Evolutionary conservation across 2,329 filamentous ascomycete genomes (phyloP).

Genomic region (Trichophyton mentagrophytes): DNA sequence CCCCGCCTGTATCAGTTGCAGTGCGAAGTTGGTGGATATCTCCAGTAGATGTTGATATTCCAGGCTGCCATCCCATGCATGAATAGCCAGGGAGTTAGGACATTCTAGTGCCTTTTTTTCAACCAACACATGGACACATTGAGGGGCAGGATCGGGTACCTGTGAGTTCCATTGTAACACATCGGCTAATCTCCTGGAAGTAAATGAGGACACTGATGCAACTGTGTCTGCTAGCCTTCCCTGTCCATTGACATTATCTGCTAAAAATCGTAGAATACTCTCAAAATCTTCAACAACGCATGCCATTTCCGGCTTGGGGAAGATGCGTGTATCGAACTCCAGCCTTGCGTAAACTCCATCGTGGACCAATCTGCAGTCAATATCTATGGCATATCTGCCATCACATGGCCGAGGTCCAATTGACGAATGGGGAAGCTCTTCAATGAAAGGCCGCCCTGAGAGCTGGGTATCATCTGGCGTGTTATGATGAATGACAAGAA

Average conservation of each 20-base stretch:
- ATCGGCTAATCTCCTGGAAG: background rate
- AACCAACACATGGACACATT: background rate
- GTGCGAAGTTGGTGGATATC: slow-evolving; percentile 18
- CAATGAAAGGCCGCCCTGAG: background rate
- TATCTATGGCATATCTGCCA: background rate
- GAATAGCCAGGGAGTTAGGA: slow-evolving; percentile 12
- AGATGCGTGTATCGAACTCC: background rate
- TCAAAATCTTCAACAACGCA: background rate
- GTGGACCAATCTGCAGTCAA: background rate
- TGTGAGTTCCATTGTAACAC: slow-evolving; percentile 13
- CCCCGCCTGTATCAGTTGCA: slow-evolving; percentile 18
- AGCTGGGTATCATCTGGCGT: background rate
- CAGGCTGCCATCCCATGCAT: slow-evolving; percentile 15
- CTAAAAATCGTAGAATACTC: background rate
- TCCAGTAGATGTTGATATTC: slow-evolving; percentile 9
- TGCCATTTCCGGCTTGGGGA: background rate
- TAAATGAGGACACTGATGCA: slow-evolving; percentile 3
- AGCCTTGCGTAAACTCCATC: background rate
- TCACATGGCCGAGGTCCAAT: background rate
- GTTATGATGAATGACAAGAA: slow-evolving; percentile 23
- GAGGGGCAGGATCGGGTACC: slow-evolving; percentile 10
- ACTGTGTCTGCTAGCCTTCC: background rate
- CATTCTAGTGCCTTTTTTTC: background rate
- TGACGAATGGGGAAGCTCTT: background rate
- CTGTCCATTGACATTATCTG: background rate